phyloP scores from a whole-genome alignment of 2,329 filamentous ascomycete genomes.

The Aspergillus awamori region DNA sequence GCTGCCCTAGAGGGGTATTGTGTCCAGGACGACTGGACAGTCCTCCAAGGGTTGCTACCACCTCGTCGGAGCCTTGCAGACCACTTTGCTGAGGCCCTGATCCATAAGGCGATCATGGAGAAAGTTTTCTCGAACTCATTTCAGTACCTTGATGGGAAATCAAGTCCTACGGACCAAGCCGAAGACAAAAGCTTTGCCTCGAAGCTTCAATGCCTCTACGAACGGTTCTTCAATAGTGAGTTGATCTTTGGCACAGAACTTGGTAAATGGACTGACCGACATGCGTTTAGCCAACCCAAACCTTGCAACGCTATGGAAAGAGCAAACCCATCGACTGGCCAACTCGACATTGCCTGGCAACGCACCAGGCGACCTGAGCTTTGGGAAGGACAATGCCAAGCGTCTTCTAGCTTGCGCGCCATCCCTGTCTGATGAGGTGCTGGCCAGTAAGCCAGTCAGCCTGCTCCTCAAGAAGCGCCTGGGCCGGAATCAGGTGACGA shows the following conservation, averaged over 20 bases:
- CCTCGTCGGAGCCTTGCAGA: background rate
- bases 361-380: background rate
- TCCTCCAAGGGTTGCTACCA: background rate
- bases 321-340: background rate
- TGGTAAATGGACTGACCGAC: background rate
- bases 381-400: background rate
- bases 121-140: background rate
- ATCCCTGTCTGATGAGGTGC: background rate
- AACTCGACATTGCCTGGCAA: background rate
- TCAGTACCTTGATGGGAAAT: conserved; percentile 5
- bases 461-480: background rate
- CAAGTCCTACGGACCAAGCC: background rate
- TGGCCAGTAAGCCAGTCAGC: background rate
- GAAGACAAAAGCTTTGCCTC: background rate
- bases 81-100: background rate
- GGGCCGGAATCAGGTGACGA: background rate
- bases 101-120: background rate
- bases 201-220: background rate
- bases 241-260: too few relatives aligned
- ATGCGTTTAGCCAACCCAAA: background rate
- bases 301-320: background rate
- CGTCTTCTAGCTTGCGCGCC: background rate
- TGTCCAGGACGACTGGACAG: background rate
- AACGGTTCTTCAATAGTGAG: background rate
- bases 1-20: background rate